These are phyloP conservation scores for Colletotrichum tropicicola DNA, from an alignment of 2,329 filamentous ascomycete genomes.

Conservation along the genomic window DNA sequence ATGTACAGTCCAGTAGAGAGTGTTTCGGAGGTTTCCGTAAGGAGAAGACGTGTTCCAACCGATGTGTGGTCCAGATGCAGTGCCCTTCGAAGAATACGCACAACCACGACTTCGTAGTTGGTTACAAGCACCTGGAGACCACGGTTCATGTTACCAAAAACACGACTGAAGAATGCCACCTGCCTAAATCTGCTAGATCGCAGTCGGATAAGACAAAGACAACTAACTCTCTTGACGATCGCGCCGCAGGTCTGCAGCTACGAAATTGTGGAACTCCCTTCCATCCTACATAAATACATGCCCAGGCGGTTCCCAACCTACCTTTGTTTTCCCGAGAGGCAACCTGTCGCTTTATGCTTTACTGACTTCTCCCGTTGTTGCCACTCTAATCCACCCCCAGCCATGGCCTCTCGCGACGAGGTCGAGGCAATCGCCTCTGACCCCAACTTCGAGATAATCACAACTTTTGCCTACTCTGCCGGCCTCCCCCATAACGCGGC, in stretches of 20 bases:
- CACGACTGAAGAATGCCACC: not conserved
- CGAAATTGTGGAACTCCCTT: not conserved
- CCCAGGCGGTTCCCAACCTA: not conserved
- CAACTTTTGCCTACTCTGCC: not conserved
- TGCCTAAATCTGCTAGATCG: not conserved
- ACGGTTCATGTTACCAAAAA: too few species aligned
- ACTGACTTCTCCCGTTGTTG: not conserved
- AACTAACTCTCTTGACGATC: not conserved
- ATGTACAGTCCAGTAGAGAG: too few species aligned
- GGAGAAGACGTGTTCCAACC: too few species aligned
- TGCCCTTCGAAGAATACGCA: too few species aligned
- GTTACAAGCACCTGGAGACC: too few species aligned
- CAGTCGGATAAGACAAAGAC: not conserved
- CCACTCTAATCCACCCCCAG: not conserved
- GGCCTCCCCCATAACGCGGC: not conserved
- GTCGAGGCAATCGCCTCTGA: not conserved
- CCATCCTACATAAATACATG: not conserved
- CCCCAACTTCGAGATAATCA: constrained; percentile 1
- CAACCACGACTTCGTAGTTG: too few species aligned
- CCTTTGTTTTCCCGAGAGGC: too few species aligned
- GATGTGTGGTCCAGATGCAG: too few species aligned
- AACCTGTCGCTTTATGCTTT: not conserved
- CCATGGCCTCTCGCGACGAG: not conserved
- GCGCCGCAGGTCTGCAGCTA: not conserved
- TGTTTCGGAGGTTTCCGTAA: too few species aligned